Evolutionary conservation across 2,329 filamentous ascomycete species (phyloP).

Genomic region (Fonsecaea erecta): DNA sequence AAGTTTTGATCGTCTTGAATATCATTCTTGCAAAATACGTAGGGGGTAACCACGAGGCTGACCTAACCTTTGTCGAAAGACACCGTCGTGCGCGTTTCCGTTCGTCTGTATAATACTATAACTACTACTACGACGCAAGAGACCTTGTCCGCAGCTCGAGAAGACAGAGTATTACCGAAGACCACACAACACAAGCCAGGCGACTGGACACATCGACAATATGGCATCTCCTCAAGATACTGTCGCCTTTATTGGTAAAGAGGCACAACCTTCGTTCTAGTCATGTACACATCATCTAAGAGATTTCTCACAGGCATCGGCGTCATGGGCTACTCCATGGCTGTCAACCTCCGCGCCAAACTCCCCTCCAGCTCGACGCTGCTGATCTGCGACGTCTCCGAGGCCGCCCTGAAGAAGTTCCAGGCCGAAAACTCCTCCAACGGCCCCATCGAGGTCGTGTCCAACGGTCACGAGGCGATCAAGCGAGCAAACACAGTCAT

Average conservation of each 20-base stretch:
- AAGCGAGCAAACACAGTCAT: constrained; percentile 54
- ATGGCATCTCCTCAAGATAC: constrained; percentile 24
- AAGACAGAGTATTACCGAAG: not conserved
- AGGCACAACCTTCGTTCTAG: not conserved
- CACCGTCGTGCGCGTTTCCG: not conserved
- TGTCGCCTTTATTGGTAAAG: constrained; percentile 35
- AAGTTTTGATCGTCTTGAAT: not conserved
- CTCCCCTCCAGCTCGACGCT: constrained; percentile 42
- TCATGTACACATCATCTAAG: not conserved
- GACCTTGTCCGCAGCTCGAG: not conserved
- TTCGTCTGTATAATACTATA: not conserved
- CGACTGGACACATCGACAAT: not conserved
- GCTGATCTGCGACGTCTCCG: constrained; percentile 48
- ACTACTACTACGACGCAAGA: not conserved
- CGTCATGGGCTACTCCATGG: constrained; percentile 52
- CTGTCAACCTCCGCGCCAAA: constrained; percentile 47
- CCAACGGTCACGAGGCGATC: constrained; percentile 47
- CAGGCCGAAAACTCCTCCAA: constrained; percentile 43
- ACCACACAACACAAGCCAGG: not conserved
- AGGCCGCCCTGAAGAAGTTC: constrained; percentile 46
- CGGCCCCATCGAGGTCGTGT: constrained; percentile 45
- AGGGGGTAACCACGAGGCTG: not conserved
- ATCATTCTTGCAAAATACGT: not conserved
- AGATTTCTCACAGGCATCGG: constrained; percentile 41
- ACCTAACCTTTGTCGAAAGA: not conserved